These are phyloP conservation scores for Lentinula novae-zelandiae DNA, from an alignment of 1,284 basidiomycete genomes.

Conservation along the genomic window DNA sequence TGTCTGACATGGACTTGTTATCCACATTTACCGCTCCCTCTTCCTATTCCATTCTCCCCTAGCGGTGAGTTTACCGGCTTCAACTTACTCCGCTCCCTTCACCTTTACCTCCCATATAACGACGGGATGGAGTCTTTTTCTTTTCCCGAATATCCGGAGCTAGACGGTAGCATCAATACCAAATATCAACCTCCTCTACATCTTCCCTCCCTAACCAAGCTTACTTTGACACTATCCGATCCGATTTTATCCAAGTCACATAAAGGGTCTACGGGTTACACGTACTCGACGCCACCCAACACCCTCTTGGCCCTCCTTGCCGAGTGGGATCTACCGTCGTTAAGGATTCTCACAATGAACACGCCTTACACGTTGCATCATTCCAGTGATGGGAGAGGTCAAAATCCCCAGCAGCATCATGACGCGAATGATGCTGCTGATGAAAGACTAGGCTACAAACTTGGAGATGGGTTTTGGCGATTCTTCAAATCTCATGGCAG, in stretches of 20 bases:
- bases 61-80: conserved; percentile 47
- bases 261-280: not conserved
- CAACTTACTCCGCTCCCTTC: conserved; percentile 37
- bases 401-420: not conserved
- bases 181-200: conserved; percentile 17
- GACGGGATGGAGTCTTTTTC: conserved; percentile 25
- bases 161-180: not conserved
- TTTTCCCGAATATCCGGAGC: conserved; percentile 11
- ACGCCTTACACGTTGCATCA: conserved; percentile 3
- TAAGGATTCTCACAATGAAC: conserved; percentile 3
- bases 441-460: not conserved
- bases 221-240: conserved; percentile 62
- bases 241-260: not conserved
- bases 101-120: conserved; percentile 21
- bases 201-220: conserved; percentile 56
- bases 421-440: not conserved
- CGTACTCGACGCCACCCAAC: conserved; percentile 27
- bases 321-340: conserved; percentile 29
- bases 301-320: conserved; percentile 63
- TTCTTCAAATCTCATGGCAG: not conserved
- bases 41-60: conserved; percentile 53
- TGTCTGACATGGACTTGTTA: conserved; percentile 69
- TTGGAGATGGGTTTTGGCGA: conserved; percentile 3
- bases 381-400: not conserved
- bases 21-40: conserved; percentile 57